phyloP scores from a whole-genome alignment of 306 rosid genomes.

The Prunus armeniaca region DNA sequence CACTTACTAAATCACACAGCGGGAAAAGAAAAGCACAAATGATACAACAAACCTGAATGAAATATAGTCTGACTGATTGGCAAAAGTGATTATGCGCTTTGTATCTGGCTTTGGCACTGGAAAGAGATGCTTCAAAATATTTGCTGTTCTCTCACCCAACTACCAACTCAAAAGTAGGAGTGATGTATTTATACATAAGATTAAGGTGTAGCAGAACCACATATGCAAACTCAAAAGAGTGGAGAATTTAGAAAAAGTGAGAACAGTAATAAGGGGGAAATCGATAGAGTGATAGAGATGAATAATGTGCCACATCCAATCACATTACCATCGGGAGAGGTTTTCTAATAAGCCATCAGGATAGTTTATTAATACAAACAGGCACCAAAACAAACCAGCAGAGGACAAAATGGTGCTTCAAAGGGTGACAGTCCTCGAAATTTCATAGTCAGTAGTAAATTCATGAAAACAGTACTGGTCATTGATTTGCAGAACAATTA shows the following conservation, averaged over 20 bases:
- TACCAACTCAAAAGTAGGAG: slow-evolving; percentile 14
- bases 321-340: too few relatives aligned
- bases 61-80: too few relatives aligned
- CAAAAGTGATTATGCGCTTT: too few relatives aligned
- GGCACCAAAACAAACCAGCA: too few relatives aligned
- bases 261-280: neutral
- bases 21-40: too few relatives aligned
- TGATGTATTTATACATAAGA: neutral
- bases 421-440: slow-evolving; percentile 4
- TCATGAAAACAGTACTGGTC: neutral
- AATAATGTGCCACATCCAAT: too few relatives aligned
- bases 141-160: slow-evolving; percentile 84
- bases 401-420: neutral
- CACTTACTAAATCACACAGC: too few relatives aligned
- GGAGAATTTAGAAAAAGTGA: neutral
- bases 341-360: too few relatives aligned
- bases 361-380: too few relatives aligned
- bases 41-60: too few relatives aligned
- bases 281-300: neutral
- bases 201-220: neutral
- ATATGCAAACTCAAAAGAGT: neutral
- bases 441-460: neutral
- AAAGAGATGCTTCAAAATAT: slow-evolving; percentile 49
- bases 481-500: too few relatives aligned
- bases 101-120: too few relatives aligned